A percentile compares a stretch with the other conserved stretches of the same genome.
Conservation (phyloP, 176 grass and related monocot species). For the Paspalum notatum region DNA sequence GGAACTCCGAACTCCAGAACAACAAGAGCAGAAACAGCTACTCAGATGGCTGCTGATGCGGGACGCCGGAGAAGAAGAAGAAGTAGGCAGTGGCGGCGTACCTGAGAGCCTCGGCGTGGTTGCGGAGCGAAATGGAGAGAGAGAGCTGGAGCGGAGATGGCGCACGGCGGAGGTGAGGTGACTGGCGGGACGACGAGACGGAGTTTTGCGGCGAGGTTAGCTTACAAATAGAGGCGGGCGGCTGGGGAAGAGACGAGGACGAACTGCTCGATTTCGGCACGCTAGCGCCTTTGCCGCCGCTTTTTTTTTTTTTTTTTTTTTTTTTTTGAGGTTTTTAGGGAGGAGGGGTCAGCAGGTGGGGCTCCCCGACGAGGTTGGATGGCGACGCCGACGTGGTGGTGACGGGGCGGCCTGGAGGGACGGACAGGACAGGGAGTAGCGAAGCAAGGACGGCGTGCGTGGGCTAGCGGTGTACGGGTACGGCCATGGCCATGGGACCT, state of each 20-base stretch:
- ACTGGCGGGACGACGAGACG: neutral
- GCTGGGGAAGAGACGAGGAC: neutral
- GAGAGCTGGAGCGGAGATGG: neutral
- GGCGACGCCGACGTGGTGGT: constrained; percentile 2
- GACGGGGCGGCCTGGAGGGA: neutral
- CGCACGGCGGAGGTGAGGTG: neutral
- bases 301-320: neutral
- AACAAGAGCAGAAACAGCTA: neutral
- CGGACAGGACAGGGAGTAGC: neutral
- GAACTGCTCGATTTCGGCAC: constrained; percentile 15
- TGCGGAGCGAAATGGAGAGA: neutral
- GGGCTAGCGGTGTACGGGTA: no score
- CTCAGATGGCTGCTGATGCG: neutral
- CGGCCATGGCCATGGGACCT: no score
- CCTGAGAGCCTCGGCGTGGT: neutral
- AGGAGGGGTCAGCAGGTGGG: neutral
- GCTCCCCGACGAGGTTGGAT: neutral
- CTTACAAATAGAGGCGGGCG: neutral
- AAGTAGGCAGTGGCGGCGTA: neutral
- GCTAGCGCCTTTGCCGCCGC: neutral
- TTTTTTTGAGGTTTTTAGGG: neutral
- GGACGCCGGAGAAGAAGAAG: neutral
- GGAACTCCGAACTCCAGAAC: neutral
- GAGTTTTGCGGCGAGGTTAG: neutral
- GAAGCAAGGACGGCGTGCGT: neutral